phyloP scores from a whole-genome alignment of 768 basidiomycete species.

The Daedalea quercina region DNA sequence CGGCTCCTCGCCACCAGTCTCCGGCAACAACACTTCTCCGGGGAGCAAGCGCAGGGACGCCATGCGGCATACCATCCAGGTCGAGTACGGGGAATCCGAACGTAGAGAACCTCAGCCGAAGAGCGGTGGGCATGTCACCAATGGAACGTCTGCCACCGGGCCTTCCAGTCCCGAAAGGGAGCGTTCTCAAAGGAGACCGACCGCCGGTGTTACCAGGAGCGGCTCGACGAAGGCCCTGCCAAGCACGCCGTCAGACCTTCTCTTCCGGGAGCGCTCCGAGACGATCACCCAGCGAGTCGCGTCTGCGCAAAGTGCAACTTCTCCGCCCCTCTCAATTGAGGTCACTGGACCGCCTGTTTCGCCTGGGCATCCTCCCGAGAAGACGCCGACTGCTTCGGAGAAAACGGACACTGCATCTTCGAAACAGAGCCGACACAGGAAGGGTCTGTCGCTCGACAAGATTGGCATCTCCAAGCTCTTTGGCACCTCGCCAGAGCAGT shows the following conservation, averaged over 20 bases:
- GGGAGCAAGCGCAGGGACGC: constrained; percentile 43
- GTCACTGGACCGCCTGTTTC: constrained; percentile 25
- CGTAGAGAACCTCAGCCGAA: constrained; percentile 14
- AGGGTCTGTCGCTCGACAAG: constrained; percentile 73
- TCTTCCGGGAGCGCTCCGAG: constrained; percentile 4
- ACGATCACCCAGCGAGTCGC: constrained; percentile 7
- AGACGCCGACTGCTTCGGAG: constrained; percentile 13
- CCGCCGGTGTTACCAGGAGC: constrained; percentile 8
- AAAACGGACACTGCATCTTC: constrained; percentile 23
- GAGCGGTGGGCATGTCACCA: constrained; percentile 2
- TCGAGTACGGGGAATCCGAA: constrained; percentile 81
- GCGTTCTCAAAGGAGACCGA: constrained; percentile 15
- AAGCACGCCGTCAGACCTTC: constrained; percentile 14
- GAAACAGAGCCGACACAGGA: constrained; percentile 46
- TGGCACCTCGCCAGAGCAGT: constrained; percentile 30
- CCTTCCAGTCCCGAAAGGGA: constrained; percentile 1
- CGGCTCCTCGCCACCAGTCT: constrained; percentile 3
- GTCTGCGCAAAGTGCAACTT: constrained; percentile 5
- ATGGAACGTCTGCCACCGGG: background rate
- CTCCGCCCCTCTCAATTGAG: constrained; percentile 23
- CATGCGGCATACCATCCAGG: constrained; percentile 91
- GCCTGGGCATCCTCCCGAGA: constrained; percentile 16
- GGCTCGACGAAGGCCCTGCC: constrained; percentile 25
- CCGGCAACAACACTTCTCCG: constrained; percentile 31
- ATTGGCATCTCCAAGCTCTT: constrained; percentile 76